These are phyloP conservation scores for Fusarium brevicatenulatum DNA, from an alignment of 2,329 filamentous ascomycete species.

Conservation along the genomic window DNA sequence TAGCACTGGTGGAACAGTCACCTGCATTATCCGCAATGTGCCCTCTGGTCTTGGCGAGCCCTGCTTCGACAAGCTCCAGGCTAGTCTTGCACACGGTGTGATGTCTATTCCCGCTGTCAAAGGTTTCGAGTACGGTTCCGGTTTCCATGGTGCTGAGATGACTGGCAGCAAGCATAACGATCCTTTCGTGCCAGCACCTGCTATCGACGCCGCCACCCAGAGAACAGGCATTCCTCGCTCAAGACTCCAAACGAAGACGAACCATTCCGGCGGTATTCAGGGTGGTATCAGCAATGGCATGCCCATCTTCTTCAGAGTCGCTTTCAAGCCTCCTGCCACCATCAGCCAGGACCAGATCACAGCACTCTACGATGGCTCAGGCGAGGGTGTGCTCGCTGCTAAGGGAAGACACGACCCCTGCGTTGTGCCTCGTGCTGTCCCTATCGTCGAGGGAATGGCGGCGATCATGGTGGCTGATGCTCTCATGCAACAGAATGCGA, in stretches of 20 bases:
- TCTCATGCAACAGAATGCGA: slow-evolving; percentile 80
- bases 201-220: slow-evolving; percentile 56
- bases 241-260: slow-evolving; percentile 79
- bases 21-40: slow-evolving; percentile 88
- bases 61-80: slow-evolving; percentile 95
- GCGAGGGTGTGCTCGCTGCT: slow-evolving; percentile 81
- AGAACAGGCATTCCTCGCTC: slow-evolving; percentile 62
- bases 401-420: slow-evolving; percentile 96
- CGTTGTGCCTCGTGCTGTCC: slow-evolving; percentile 87
- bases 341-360: slow-evolving; percentile 91
- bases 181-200: slow-evolving; percentile 57
- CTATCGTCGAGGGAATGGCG: slow-evolving; percentile 92
- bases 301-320: slow-evolving; percentile 92
- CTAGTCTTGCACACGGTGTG: slow-evolving; percentile 91
- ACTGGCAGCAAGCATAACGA: slow-evolving; percentile 94
- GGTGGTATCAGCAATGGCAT: slow-evolving; percentile 95
- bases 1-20: slow-evolving; percentile 94
- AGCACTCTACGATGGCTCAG: slow-evolving; percentile 76
- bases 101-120: slow-evolving; percentile 94
- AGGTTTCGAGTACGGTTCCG: slow-evolving; percentile 94
- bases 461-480: slow-evolving; percentile 88
- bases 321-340: slow-evolving; percentile 94
- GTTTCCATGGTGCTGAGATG: slow-evolving; percentile 87
- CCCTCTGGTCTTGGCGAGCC: slow-evolving; percentile 92
- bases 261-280: slow-evolving; percentile 95